Percentiles rank a stretch among this genome's conserved stretches.
Evolutionary conservation across 202 grass and related monocot species (phyloP).

Genomic region (Bolboschoenoplectus hybrid): DNA sequence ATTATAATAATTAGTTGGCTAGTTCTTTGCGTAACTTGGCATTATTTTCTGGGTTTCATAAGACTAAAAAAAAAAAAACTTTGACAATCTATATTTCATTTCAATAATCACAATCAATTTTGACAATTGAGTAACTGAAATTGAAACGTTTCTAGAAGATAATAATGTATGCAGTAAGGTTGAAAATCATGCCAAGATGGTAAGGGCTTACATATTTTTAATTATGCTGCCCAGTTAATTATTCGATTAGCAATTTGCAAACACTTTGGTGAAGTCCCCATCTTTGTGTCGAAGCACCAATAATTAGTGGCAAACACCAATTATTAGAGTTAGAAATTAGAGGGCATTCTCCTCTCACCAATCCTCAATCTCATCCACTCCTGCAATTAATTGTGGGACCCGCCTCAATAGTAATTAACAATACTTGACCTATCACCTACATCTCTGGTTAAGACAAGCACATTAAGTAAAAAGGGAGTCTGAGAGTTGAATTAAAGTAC

Average conservation of each 20-base stretch:
- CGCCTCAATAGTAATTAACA: not conserved
- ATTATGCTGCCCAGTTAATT: not conserved
- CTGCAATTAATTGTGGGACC: not conserved
- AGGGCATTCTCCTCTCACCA: constrained; percentile 10
- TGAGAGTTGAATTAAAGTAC: too few relatives aligned
- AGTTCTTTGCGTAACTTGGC: not conserved
- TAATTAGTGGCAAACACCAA: constrained; percentile 51
- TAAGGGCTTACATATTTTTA: not conserved
- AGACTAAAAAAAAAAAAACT: not conserved
- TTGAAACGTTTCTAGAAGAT: constrained; percentile 18
- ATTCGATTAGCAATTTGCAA: constrained; percentile 18
- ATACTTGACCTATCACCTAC: not conserved
- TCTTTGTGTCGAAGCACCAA: constrained; percentile 46
- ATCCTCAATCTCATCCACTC: not conserved
- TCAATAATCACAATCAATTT: not conserved
- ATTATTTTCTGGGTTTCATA: not conserved
- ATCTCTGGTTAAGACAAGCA: too few relatives aligned
- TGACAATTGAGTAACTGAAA: not conserved
- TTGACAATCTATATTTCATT: not conserved
- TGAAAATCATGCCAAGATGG: not conserved
- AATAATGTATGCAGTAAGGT: not conserved
- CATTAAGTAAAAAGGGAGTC: too few relatives aligned
- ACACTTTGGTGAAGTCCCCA: not conserved
- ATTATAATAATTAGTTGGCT: not conserved
- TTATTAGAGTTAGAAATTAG: constrained; percentile 24